Percentiles rank a stretch among this genome's conserved stretches.
Conservation (phyloP, 768 basidiomycete species). For the Tephrocybe rancida region DNA sequence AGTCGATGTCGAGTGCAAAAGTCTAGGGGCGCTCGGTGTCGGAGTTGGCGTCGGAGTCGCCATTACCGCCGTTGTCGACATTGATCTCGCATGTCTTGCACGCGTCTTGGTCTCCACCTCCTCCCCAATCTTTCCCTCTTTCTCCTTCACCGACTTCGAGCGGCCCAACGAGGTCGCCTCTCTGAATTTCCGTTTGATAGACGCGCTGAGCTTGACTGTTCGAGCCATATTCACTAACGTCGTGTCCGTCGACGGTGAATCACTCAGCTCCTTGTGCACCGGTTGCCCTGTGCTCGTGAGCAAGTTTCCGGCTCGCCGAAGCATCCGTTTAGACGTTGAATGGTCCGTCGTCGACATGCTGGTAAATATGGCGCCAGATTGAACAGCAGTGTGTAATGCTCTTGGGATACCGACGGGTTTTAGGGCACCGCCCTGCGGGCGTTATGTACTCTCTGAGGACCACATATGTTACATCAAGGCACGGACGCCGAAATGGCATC, state of each 20-base stretch:
- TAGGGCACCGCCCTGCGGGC: background rate
- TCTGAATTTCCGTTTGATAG: slow-evolving; percentile 37
- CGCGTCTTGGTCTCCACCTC: background rate
- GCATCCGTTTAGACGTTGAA: slow-evolving; percentile 20
- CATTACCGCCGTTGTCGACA: slow-evolving; percentile 6
- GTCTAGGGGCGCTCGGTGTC: slow-evolving; percentile 1
- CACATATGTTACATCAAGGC: slow-evolving; percentile 4
- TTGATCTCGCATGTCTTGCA: slow-evolving; percentile 9
- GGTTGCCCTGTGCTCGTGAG: slow-evolving; percentile 31
- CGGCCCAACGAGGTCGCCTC: slow-evolving; percentile 32
- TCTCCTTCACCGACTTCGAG: slow-evolving; percentile 24
- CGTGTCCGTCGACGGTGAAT: slow-evolving; percentile 9
- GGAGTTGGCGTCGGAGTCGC: slow-evolving; percentile 12
- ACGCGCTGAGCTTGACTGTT: slow-evolving; percentile 24
- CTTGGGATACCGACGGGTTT: background rate
- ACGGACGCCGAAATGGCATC: background rate
- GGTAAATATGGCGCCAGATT: background rate
- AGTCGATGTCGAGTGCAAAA: slow-evolving; percentile 1
- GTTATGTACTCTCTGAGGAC: background rate
- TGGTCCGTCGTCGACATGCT: background rate
- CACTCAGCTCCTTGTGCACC: slow-evolving; percentile 22
- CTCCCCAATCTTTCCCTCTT: background rate
- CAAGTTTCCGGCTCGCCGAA: slow-evolving; percentile 41
- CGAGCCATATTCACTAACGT: slow-evolving; percentile 5
- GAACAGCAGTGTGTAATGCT: background rate